phyloP scores from a whole-genome alignment of 768 basidiomycete species.

The Cystobasidium tubakii region DNA sequence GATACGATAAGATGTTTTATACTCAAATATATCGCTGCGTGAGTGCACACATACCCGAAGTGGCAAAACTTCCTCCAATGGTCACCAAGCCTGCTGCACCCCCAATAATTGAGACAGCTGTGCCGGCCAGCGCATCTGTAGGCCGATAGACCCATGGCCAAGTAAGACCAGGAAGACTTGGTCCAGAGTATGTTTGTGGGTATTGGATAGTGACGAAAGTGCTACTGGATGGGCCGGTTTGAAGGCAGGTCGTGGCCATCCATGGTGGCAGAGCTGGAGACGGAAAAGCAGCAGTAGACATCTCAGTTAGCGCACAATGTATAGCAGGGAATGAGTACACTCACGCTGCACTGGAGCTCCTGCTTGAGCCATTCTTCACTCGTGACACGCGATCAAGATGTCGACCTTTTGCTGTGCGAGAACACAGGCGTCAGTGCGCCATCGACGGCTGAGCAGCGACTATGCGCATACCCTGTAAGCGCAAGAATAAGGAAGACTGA shows the following conservation, averaged over 20 bases:
- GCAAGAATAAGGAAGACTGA: not conserved
- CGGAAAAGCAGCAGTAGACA: not conserved
- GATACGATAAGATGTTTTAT: too few species aligned
- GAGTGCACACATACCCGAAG: not conserved
- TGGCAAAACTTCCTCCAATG: constrained; percentile 14
- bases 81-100: constrained; percentile 6
- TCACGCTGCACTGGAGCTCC: not conserved
- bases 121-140: not conserved
- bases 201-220: constrained; percentile 17
- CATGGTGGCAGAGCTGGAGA: constrained; percentile 18
- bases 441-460: not conserved
- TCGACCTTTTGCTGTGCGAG: not conserved
- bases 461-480: not conserved
- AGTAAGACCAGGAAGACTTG: not conserved
- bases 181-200: constrained; percentile 25
- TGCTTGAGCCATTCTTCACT: not conserved
- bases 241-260: constrained; percentile 6
- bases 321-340: not conserved
- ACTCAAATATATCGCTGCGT: too few species aligned
- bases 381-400: not conserved
- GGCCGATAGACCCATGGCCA: constrained; percentile 17
- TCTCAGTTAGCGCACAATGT: not conserved
- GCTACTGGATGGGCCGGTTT: constrained; percentile 1
- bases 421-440: not conserved
- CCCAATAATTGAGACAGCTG: constrained; percentile 18